Evolutionary conservation across 31 red algal genomes (phyloP).

Genomic region (Bonnemaisonia californica): DNA sequence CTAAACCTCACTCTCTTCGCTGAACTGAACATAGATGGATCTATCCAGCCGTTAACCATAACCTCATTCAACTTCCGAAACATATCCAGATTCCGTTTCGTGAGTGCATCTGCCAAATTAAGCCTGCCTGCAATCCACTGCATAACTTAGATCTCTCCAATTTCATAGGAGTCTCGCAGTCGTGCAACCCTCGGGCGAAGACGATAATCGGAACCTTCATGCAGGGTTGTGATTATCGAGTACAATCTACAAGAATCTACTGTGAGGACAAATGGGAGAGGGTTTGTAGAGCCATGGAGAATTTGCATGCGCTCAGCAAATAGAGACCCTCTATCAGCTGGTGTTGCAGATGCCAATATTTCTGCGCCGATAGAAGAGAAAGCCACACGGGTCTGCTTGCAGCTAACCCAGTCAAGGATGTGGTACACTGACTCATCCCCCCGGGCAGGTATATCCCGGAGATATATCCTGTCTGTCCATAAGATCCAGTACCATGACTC

Average conservation of each 20-base stretch:
- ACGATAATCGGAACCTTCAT: conserved; percentile 13
- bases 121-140: conserved; percentile 6
- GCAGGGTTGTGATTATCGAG: conserved; percentile 2
- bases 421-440: neutral
- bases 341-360: neutral
- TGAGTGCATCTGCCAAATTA: neutral
- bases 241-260: conserved; percentile 17
- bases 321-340: conserved; percentile 12
- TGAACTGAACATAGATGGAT: too few relatives aligned
- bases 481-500: neutral
- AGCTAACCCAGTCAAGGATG: conserved; percentile 7
- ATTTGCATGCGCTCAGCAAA: neutral
- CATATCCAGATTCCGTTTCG: neutral
- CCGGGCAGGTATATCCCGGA: neutral
- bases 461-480: conserved; percentile 15
- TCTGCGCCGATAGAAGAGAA: conserved; percentile 38
- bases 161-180: conserved; percentile 18
- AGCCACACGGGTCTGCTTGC: neutral
- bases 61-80: neutral
- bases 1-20: too few relatives aligned
- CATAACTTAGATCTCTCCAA: conserved; percentile 1
- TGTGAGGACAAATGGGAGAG: conserved; percentile 8
- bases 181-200: neutral
- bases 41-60: neutral
- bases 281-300: neutral